phyloP scores from a whole-genome alignment of 2,329 filamentous ascomycete genomes.

The Ceratocystis lukuohia region DNA sequence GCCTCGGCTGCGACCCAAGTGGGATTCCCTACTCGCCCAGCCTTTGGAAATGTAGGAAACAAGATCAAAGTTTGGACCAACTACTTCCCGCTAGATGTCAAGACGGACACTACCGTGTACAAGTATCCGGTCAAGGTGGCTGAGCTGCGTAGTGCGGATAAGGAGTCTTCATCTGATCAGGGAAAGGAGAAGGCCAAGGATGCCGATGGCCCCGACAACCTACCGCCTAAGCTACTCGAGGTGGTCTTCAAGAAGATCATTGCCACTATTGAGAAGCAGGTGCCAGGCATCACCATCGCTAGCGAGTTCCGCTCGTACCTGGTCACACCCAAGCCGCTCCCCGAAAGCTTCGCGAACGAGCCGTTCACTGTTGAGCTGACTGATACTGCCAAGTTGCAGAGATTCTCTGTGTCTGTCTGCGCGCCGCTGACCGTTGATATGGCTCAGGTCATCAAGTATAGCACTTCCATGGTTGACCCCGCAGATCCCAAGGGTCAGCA shows the following conservation, averaged over 20 bases:
- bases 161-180: constrained; percentile 10
- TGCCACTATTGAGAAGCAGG: constrained; percentile 25
- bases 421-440: constrained; percentile 27
- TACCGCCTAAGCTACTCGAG: constrained; percentile 34
- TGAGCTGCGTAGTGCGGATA: constrained; percentile 20
- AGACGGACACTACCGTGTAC: constrained; percentile 27
- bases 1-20: constrained; percentile 17
- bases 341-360: not conserved
- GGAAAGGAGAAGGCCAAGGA: constrained; percentile 15
- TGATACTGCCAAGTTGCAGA: constrained; percentile 27
- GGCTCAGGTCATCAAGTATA: constrained; percentile 32
- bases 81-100: constrained; percentile 36
- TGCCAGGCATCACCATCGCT: constrained; percentile 27
- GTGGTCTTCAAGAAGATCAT: constrained; percentile 31
- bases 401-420: constrained; percentile 32
- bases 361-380: constrained; percentile 12
- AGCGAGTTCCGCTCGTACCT: constrained; percentile 41
- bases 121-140: constrained; percentile 35
- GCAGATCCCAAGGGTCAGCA: constrained; percentile 23
- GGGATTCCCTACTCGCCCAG: constrained; percentile 35
- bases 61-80: constrained; percentile 39
- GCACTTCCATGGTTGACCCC: constrained; percentile 31
- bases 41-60: constrained; percentile 34
- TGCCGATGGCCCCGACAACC: constrained; percentile 15
- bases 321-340: constrained; percentile 18